Evolutionary conservation across 257 asterid genomes (phyloP), one percentile per base, ranked within the genome.

Genomic region (Haberlea rhodopensis): DNA sequence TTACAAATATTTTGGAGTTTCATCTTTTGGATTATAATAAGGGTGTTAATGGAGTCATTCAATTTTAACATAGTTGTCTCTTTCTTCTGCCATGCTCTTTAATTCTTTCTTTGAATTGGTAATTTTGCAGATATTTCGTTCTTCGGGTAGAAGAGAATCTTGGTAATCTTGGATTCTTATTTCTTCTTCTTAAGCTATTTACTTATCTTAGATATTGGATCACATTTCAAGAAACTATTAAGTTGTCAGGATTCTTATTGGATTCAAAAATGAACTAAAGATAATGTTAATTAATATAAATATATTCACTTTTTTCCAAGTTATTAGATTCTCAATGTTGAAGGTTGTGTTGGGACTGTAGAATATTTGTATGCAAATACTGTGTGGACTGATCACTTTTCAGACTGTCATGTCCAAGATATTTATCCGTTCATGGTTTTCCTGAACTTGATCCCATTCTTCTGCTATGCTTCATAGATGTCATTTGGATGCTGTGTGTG

Each of bases 61-160:
- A 25, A 3, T 21, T 19, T 53, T 54, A 24, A 27, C 59, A 29
- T 59, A 6, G 24, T 16, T 27, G 15, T 7, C 45, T 40, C 26
- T 56, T 27, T 37, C 25, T 7, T 46, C 52, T 3, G 24, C 22
- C 7, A 8, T 15, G 19, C 29, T 70, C 46, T 60, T n/a, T 23
- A n/a, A 37, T 11, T 57, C 29, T 24, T 34, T 10, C 6, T 52
- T 15, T 64, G 48, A 22, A 19, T 57, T 40, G 40, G 53, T 22
- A n/a, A 56, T 64, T 69, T 77, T 81, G 84, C 97, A 94, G 99
- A 74, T 94, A 90, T 71, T 94, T 90, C 37, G 97, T 90, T 71
- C 92, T 94, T 53, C 97, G 97, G 69, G 68, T 94, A 37, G 99
- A 94, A 83, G 99, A 94, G 76, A 81, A 86, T 73, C 82, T 94